A percentile compares a stretch with the other conserved stretches of the same genome.
phyloP scores from a whole-genome alignment of 192 early-diverging fungal genomes.

The Linnemannia schmuckeri region DNA sequence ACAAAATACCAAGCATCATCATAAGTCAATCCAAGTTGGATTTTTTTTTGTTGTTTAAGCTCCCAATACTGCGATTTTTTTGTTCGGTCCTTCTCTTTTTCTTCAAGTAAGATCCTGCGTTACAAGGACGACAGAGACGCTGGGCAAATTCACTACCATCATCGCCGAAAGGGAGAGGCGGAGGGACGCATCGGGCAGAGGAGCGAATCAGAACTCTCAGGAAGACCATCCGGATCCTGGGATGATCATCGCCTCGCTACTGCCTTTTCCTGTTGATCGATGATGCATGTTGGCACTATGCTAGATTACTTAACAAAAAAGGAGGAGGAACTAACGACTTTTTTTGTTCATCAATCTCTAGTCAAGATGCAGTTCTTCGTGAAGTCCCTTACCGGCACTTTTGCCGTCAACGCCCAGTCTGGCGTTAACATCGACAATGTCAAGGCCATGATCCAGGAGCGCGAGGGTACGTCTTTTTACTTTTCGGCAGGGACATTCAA shows the following conservation, averaged over 20 bases:
- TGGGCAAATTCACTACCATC: not conserved
- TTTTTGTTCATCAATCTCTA: not conserved
- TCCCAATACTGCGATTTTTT: not conserved
- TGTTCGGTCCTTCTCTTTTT: conserved; percentile 36
- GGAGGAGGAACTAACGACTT: not conserved
- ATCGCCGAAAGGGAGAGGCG: too few species aligned
- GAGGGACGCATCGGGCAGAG: not conserved
- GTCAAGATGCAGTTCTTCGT: conserved; percentile 73
- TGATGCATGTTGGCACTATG: not conserved
- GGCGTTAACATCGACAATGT: conserved; percentile 64
- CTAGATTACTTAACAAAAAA: not conserved
- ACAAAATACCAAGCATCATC: not conserved
- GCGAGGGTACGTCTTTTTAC: conserved; percentile 60
- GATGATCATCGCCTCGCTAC: not conserved
- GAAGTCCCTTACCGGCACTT: conserved; percentile 74
- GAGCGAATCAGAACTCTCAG: not conserved
- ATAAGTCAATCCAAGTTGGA: too few species aligned
- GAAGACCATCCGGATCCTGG: not conserved
- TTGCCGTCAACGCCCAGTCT: conserved; percentile 66
- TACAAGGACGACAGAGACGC: not conserved
- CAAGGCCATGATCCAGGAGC: conserved; percentile 69
- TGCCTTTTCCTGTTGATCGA: not conserved
- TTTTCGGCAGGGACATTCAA: conserved; percentile 5
- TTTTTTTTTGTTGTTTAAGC: conserved; percentile 11
- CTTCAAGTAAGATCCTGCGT: conserved; percentile 39